phyloP scores from a whole-genome alignment of 441 rosid genomes.

The Jatropha podagrica region DNA sequence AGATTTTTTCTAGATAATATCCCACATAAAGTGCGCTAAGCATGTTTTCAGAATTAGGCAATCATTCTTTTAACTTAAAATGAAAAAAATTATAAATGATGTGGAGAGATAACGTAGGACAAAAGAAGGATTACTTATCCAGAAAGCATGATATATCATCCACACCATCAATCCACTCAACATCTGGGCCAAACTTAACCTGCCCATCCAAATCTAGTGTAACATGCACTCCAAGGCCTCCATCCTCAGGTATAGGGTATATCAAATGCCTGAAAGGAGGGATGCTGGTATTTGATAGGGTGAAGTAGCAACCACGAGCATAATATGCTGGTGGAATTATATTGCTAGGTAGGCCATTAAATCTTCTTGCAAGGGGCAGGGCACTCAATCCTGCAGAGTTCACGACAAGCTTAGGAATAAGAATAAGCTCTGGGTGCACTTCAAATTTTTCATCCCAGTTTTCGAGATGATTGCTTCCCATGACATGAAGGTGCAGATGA shows the following conservation, averaged over 20 bases:
- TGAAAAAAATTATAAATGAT: neutral
- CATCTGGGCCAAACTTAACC: conserved; percentile 93
- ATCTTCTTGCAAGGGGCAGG: conserved; percentile 59
- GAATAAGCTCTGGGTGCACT: conserved; percentile 49
- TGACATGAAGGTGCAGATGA: conserved; percentile 49
- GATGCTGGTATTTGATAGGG: conserved; percentile 46
- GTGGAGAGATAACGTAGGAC: neutral
- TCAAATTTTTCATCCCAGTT: conserved; percentile 35
- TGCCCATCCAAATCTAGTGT: conserved; percentile 84
- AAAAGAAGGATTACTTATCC: conserved; percentile 46
- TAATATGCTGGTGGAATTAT: conserved; percentile 54
- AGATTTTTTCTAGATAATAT: neutral
- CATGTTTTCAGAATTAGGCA: neutral
- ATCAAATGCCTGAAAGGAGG: conserved; percentile 66
- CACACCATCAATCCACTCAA: conserved; percentile 70
- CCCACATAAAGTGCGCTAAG: neutral
- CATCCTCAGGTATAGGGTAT: conserved; percentile 89
- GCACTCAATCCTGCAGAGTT: conserved; percentile 89
- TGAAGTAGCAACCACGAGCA: conserved; percentile 88
- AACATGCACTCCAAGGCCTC: conserved; percentile 91
- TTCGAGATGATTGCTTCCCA: conserved; percentile 46
- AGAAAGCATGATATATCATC: conserved; percentile 71
- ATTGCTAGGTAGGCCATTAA: conserved; percentile 43
- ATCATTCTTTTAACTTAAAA: neutral
- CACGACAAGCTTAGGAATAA: conserved; percentile 65